Conservation (phyloP, 495 filamentous ascomycete genomes). For the Talaromyces adpressus region DNA sequence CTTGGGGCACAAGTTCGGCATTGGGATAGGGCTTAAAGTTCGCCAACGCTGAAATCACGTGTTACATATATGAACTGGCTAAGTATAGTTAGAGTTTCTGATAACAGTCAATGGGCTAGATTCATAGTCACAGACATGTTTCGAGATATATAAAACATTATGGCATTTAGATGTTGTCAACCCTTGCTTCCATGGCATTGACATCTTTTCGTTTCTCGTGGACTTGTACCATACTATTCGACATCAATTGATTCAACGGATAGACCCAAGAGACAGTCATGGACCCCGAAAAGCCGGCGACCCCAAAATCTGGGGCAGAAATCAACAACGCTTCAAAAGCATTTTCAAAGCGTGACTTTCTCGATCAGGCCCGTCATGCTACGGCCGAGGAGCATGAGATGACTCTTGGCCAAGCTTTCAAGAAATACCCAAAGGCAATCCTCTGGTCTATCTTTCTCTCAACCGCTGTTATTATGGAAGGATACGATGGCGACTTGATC, state of each 20-base stretch:
- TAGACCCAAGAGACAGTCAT: slow-evolving; percentile 2
- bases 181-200: slow-evolving; percentile 2
- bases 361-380: slow-evolving; percentile 10
- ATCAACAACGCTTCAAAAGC: background rate
- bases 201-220: background rate
- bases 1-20: background rate
- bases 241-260: background rate
- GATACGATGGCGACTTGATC: slow-evolving; percentile 39
- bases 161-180: background rate
- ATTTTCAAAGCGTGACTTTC: background rate
- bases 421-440: slow-evolving; percentile 38
- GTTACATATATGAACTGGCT: background rate
- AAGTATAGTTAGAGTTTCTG: background rate
- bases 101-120: background rate
- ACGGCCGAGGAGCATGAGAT: slow-evolving; percentile 17
- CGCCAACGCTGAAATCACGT: slow-evolving; percentile 4
- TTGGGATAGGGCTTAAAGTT: slow-evolving; percentile 3
- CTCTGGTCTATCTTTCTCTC: slow-evolving; percentile 36
- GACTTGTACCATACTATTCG: background rate
- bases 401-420: slow-evolving; percentile 14
- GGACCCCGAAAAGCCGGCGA: background rate
- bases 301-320: background rate
- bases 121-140: background rate
- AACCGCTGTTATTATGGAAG: slow-evolving; percentile 42
- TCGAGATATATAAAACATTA: background rate